Conservation (phyloP, 306 rosid species). For the Trifolium subterraneum region DNA sequence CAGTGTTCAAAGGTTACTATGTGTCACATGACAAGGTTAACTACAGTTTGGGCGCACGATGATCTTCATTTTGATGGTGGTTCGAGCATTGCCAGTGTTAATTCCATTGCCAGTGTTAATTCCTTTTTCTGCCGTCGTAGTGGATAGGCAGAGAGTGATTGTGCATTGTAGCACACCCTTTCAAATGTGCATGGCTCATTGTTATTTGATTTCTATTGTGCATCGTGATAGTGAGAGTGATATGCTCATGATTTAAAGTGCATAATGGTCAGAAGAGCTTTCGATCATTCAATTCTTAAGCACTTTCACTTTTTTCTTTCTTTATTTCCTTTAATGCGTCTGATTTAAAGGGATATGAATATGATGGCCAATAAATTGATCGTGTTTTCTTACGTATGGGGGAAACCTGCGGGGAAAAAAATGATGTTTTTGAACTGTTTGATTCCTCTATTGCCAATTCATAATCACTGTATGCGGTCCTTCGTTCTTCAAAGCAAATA, state of each 20-base stretch:
- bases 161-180: not conserved
- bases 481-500: no score
- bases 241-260: no score
- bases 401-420: no score
- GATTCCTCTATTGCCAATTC: not conserved
- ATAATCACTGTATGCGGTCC: no score
- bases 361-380: not conserved
- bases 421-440: no score
- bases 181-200: not conserved
- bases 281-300: not conserved
- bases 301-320: not conserved
- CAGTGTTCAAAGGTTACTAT: no score
- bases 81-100: not conserved
- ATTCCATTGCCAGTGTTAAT: no score
- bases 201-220: not conserved
- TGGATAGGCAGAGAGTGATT: not conserved
- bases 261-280: not conserved
- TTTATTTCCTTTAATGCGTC: not conserved
- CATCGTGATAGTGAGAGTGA: not conserved
- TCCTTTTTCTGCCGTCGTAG: not conserved
- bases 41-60: not conserved
- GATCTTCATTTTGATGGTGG: not conserved
- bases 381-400: no score
- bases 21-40: no score
- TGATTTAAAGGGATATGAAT: not conserved